Evolutionary conservation across 768 basidiomycete genomes (phyloP).

Genomic region (Lactarius sanguifluus): DNA sequence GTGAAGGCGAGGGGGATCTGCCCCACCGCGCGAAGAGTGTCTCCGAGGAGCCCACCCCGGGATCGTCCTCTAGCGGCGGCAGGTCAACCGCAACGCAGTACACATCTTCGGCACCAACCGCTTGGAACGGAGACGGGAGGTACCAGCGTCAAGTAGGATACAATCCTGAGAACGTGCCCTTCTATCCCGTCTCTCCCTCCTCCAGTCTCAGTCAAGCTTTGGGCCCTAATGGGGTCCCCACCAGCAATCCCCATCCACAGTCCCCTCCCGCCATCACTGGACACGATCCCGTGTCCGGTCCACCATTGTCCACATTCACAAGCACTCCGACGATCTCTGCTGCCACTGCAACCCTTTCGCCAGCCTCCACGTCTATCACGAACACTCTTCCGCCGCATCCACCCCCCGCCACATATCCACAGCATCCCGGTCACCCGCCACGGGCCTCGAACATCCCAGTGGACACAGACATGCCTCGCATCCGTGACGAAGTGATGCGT

Average conservation of each 20-base stretch:
- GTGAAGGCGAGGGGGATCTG: constrained; percentile 17
- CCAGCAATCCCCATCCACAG: constrained; percentile 16
- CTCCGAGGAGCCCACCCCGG: constrained; percentile 22
- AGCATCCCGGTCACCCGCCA: constrained; percentile 13
- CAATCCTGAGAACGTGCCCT: constrained; percentile 23
- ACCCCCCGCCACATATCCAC: constrained; percentile 17
- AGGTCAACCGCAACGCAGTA: constrained; percentile 22
- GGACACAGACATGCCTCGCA: constrained; percentile 22
- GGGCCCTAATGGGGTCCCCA: constrained; percentile 20
- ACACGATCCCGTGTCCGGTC: constrained; percentile 16
- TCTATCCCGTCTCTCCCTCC: constrained; percentile 25
- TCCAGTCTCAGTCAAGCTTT: constrained; percentile 29
- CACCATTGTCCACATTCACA: constrained; percentile 16
- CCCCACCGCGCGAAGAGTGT: constrained; percentile 20
- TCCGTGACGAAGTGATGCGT: constrained; percentile 27
- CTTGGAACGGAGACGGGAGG: constrained; percentile 23
- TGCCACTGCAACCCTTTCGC: constrained; percentile 20
- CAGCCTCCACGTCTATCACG: constrained; percentile 20
- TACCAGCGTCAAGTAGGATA: constrained; percentile 25
- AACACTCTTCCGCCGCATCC: constrained; percentile 17
- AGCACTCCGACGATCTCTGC: constrained; percentile 21
- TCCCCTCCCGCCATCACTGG: constrained; percentile 19
- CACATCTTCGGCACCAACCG: constrained; percentile 9
- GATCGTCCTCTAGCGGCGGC: constrained; percentile 22
- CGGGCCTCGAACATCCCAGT: constrained; percentile 8